Base-by-base conservation (phyloP, 2,329 filamentous ascomycete genomes). In the Domatiomyces globalis region DNA sequence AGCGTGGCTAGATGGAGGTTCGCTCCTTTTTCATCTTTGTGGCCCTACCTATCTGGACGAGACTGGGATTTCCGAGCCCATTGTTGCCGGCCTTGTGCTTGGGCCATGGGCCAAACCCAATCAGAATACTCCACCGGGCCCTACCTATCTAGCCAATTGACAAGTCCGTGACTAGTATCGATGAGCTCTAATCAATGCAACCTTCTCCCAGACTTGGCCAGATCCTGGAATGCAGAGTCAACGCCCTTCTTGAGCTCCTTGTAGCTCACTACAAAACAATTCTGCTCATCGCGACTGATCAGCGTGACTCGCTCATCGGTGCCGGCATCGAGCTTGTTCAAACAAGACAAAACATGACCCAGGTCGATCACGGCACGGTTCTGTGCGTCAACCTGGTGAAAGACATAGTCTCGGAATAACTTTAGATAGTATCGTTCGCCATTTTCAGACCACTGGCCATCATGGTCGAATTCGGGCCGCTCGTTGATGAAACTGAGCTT, bases 331-430 rank as follows among this genome's bases (percentile, higher is more conserved):
- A 98, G 73, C 66, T 95, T 95, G 70, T 94, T 95, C 59, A 98
- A 69, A 63, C 84, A 90, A 22, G 77, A 79, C 45, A 98, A 67
- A 57, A 96, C 87, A 69, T 96, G 89, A 2, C 85, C 90, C 52
- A 95, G 73, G 63, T 95, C 86, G 4, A 94, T 74, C 1, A 89
- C 83, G 0, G 92, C 85, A 49, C 85, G 84, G 12, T 87, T 88
- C 52, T 87, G 81, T 27, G 79, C 77, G 65, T 96, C 88, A 10
- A 95, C 88, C 63, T 94, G 89, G 66, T 98, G 92, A 69, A 96
- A 98, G 43, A 95, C 87, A 62, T 94, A 96, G 68, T 98, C 92
- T 48, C 92, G 80, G 73, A 96, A 96, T 7, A 98, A 77, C 69
- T 95, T 95, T 57, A 98, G 74, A 64, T 87, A 85, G 66, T 95